These are phyloP conservation scores for Physcomitrellopsis africana DNA, from an alignment of 225 moss, liverwort and hornwort species.

Conservation along the genomic window DNA sequence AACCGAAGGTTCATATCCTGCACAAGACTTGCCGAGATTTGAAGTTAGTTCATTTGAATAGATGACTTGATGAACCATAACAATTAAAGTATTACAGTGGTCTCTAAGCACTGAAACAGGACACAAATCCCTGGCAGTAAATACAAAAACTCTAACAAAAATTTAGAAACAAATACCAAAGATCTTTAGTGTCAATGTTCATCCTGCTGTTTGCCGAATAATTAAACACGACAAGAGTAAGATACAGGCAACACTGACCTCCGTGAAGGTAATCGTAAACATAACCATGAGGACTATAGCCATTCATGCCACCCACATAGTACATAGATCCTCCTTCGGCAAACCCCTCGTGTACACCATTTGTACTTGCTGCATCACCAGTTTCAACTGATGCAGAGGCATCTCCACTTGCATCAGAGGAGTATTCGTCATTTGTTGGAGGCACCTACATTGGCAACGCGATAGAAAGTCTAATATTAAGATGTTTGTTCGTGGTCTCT, in stretches of 20 bases:
- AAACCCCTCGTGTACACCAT: constrained; percentile 71
- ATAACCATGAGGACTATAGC: constrained; percentile 77
- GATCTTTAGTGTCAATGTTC: not conserved
- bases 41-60: not conserved
- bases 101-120: not conserved
- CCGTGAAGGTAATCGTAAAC: constrained; percentile 89
- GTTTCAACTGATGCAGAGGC: constrained; percentile 83
- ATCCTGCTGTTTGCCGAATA: not conserved
- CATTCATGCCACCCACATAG: constrained; percentile 81
- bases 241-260: constrained; percentile 48
- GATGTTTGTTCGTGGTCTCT: constrained; percentile 19
- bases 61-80: not conserved
- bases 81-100: not conserved
- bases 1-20: constrained; percentile 75
- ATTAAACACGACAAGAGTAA: not conserved
- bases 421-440: constrained; percentile 78
- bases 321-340: constrained; percentile 68
- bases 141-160: not conserved
- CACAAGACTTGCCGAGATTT: constrained; percentile 19
- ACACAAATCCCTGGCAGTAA: not conserved
- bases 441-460: constrained; percentile 60
- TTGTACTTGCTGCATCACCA: constrained; percentile 85
- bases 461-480: constrained; percentile 37
- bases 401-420: constrained; percentile 94
- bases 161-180: not conserved